Evolutionary conservation across 768 basidiomycete species (phyloP).

Genomic region (Asterophora parasitica): DNA sequence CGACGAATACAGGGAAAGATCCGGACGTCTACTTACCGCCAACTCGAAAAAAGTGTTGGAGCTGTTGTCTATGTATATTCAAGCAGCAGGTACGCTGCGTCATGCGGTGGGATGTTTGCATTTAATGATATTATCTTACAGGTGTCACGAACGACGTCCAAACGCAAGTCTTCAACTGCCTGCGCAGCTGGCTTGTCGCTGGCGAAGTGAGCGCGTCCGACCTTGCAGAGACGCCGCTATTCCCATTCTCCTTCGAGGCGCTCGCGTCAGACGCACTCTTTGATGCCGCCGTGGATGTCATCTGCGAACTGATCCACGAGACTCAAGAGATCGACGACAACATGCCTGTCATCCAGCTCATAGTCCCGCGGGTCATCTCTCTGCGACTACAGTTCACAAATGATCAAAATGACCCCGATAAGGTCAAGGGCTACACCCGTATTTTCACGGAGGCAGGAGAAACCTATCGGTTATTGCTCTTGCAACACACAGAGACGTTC

Average conservation of each 20-base stretch:
- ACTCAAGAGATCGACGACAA: slow-evolving; percentile 97
- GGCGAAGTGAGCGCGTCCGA: slow-evolving; percentile 70
- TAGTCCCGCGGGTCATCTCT: slow-evolving; percentile 82
- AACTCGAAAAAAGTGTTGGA: slow-evolving; percentile 72
- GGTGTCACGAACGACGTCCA: slow-evolving; percentile 82
- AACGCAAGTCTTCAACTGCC: slow-evolving; percentile 74
- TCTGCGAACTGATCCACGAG: slow-evolving; percentile 95
- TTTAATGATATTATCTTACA: slow-evolving; percentile 25
- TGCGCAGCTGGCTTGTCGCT: slow-evolving; percentile 83
- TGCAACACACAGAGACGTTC: slow-evolving; percentile 89
- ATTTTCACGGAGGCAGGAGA: slow-evolving; percentile 98
- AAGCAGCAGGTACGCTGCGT: slow-evolving; percentile 67
- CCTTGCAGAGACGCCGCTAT: slow-evolving; percentile 74
- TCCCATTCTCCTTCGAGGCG: slow-evolving; percentile 79
- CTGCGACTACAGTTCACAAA: slow-evolving; percentile 59
- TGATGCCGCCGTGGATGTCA: slow-evolving; percentile 85
- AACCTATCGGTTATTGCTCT: slow-evolving; percentile 83
- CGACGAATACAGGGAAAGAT: slow-evolving; percentile 65
- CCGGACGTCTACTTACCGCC: slow-evolving; percentile 54
- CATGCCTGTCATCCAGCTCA: slow-evolving; percentile 80
- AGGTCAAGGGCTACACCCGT: slow-evolving; percentile 83
- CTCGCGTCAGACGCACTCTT: slow-evolving; percentile 84
- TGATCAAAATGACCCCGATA: slow-evolving; percentile 75
- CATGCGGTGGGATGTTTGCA: not conserved
- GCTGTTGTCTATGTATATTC: slow-evolving; percentile 82